Percentiles rank a stretch among this genome's conserved stretches.
These are phyloP conservation scores for Cryphonectria japonica DNA, from an alignment of 2,329 filamentous ascomycete genomes.

Conservation along the genomic window DNA sequence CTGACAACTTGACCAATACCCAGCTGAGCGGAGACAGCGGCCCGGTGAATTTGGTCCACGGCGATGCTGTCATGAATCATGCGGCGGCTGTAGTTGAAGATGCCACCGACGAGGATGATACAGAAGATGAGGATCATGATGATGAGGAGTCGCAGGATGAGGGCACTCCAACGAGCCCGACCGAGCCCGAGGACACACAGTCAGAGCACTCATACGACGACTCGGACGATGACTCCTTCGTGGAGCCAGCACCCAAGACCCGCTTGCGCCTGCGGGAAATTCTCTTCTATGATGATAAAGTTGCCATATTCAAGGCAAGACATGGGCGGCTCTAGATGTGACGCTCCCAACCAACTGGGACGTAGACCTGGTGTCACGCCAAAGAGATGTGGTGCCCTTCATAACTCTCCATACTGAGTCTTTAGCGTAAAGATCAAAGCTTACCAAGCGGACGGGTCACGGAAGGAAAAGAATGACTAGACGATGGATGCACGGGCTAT, in stretches of 20 bases:
- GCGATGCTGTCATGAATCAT: constrained; percentile 29
- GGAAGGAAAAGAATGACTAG: neutral
- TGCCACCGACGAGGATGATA: constrained; percentile 38
- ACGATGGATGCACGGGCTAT: constrained; percentile 16
- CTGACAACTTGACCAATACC: constrained; percentile 41
- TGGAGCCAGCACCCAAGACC: constrained; percentile 47
- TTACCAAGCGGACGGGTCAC: neutral
- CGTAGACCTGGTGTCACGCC: neutral
- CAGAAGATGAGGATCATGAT: constrained; percentile 48
- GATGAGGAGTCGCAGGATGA: constrained; percentile 47
- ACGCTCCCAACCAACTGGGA: neutral
- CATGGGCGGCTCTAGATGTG: constrained; percentile 54
- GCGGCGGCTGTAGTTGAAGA: constrained; percentile 30
- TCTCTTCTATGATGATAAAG: constrained; percentile 82
- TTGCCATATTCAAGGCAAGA: constrained; percentile 77
- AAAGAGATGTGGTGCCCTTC: neutral
- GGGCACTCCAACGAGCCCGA: constrained; percentile 30
- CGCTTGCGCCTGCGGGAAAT: constrained; percentile 74
- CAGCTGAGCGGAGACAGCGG: constrained; percentile 21
- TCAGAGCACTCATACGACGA: constrained; percentile 40
- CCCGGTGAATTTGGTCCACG: constrained; percentile 26
- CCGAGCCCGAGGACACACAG: constrained; percentile 40
- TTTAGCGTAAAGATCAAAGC: neutral
- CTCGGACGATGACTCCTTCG: constrained; percentile 52
- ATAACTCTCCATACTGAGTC: neutral